Base-by-base conservation (phyloP, 148 eudicot genomes). In the Amaranthus hypochondriacus region DNA sequence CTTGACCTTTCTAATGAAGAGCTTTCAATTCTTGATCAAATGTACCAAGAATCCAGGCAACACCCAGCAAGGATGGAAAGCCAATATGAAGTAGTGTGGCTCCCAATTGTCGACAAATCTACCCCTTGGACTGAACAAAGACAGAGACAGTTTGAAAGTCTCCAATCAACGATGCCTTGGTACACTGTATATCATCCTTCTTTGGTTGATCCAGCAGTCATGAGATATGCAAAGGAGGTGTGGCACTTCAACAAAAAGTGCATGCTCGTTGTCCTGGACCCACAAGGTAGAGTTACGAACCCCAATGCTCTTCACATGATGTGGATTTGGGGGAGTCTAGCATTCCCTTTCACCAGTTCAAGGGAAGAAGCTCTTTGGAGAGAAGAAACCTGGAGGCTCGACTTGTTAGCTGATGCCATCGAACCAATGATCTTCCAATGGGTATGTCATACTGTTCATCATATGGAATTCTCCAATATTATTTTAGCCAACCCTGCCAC, bases 261-360 rank as follows among this genome's bases (percentile, higher is more conserved):
- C 3, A 42, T 83, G 76, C 86, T 92, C 3, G 91, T 87, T n/a
- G 93, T 89, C 57, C 66, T 91, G 56, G 97, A 91, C 63, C 87
- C 93, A n/a, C 89, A 84, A 61, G 97, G 92, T 3, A 80, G 66
- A 59, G 88, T 85, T 3, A 81, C 82, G 18, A 88, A 88, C 71
- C 81, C 73, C 7, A 84, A 92, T 73, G 97, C 95, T 12, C 73
- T 85, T 51, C 81, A 88, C 72, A 87, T 89, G 97, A 75, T 87
- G 88, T 91, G 92, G 97, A 91, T 92, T 74, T 92, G 97, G 95
- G 97, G 90, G 4, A 81, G 85, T 47, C 14, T 70, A 63, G 97
- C 95, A 44, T 92, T 85, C 78, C 95, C 94, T 3, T 92, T 92
- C 79, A 85, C 92, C 43, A 83, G 77, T 66, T 72, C 73, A 15